phyloP scores from a whole-genome alignment of 2,329 filamentous ascomycete genomes.

The Penicillium sp. region DNA sequence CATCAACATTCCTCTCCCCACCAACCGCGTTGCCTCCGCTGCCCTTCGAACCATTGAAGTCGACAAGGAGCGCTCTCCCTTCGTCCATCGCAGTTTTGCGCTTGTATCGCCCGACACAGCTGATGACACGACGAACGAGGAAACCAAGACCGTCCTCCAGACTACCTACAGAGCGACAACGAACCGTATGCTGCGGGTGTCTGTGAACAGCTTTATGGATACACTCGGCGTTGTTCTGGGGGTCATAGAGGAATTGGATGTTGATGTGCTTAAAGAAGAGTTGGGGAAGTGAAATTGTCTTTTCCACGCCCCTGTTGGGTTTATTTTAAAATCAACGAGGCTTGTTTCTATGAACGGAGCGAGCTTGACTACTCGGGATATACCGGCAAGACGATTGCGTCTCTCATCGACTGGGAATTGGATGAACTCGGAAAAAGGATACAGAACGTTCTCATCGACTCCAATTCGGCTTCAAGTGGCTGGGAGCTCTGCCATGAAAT shows the following conservation, averaged over 20 bases:
- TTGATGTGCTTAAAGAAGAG: constrained; percentile 64
- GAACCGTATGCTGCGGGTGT: constrained; percentile 92
- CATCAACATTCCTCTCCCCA: constrained; percentile 77
- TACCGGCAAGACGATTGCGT: not conserved
- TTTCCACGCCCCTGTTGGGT: too few relatives aligned
- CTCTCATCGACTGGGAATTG: not conserved
- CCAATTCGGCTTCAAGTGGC: not conserved
- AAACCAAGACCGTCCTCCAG: constrained; percentile 55
- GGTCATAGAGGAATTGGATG: constrained; percentile 86
- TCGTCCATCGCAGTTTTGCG: constrained; percentile 70
- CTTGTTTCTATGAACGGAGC: not conserved
- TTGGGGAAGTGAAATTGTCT: constrained; percentile 2
- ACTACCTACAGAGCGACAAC: constrained; percentile 83
- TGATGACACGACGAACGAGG: constrained; percentile 20
- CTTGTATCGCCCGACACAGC: constrained; percentile 38
- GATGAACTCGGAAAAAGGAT: not conserved
- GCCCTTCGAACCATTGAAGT: constrained; percentile 75
- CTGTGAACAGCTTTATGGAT: constrained; percentile 95
- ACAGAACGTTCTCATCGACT: not conserved
- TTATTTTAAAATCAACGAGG: not conserved
- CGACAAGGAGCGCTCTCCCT: constrained; percentile 81
- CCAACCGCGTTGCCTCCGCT: constrained; percentile 68
- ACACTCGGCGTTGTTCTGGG: constrained; percentile 78
- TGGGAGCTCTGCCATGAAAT: not conserved
- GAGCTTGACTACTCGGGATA: not conserved